Base-by-base conservation (phyloP, 1,284 basidiomycete species). In the Gomphus bonarii region DNA sequence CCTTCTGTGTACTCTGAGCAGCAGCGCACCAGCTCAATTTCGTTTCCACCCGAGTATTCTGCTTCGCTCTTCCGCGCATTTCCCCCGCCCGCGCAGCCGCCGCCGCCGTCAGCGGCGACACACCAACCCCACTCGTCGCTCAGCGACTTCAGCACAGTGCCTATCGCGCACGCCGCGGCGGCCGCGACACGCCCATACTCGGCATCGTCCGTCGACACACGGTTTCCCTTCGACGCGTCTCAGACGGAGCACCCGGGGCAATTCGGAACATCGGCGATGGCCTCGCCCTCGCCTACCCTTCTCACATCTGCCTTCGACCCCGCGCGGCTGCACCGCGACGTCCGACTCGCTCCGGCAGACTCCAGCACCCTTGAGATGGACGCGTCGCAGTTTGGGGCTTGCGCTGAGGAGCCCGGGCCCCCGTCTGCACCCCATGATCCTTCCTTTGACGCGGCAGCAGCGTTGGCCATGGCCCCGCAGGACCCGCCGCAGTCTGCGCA, bases 281-380 rank as follows among this genome's bases (percentile, higher is more conserved):
- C 33, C 33, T 18, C 43, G 9, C 7, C 43, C 40, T 58, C 50
- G 22, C 43, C 57, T 9, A 54, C 57, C 4, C 40, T 58, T 20
- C 44, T 58, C 18, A 58, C 57, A 12, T 30, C 57, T 22, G 51
- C 57, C n/a, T 58, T 58, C 35, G 52, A 53, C 30, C 57, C 57
- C 18, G 22, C 57, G 10, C 54, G 22, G 18, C 42, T 58, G 9
- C 50, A 53, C n/a, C 54, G 28, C 8, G 18, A 55, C 22, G 33
- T 20, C 7, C 48, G 14, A 11, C 30, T 49, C 22, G 9, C 47
- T 25, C 10, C 47, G 6, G 5, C 33, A n/a, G 48, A 31, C 3
- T 18, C 48, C 25, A 28, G 28, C 18, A 28, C 2, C 28, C 18
- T 49, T 7, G 48, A 49, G 16, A 40, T 18, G 16, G 38, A 16